Evolutionary conservation across 176 grass and related monocot species (phyloP).

Genomic region (Paspalum notatum): DNA sequence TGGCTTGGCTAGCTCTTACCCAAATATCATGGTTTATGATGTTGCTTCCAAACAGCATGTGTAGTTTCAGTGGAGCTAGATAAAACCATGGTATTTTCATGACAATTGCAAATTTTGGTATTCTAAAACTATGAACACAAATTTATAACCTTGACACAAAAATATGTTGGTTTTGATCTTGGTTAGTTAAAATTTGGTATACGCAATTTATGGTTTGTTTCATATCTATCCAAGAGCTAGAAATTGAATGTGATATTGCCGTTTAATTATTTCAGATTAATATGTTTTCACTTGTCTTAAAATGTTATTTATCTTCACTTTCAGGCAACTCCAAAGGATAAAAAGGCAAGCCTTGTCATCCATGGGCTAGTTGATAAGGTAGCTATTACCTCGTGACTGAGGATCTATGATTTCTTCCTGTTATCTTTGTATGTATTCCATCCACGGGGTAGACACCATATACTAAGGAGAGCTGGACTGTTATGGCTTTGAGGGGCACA

Average conservation of each 20-base stretch:
- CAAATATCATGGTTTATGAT: no score
- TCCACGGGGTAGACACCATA: not conserved
- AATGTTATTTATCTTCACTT: constrained; percentile 22
- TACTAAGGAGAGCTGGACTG: no score
- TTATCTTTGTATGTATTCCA: not conserved
- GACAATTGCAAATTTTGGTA: no score
- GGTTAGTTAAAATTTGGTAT: not conserved
- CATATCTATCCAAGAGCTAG: constrained; percentile 4
- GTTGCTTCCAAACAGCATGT: no score
- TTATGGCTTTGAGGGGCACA: not conserved
- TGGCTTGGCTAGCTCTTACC: no score
- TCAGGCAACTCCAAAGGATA: constrained; percentile 93
- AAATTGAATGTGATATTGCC: not conserved
- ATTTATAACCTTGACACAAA: not conserved
- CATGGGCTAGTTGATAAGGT: constrained; percentile 97
- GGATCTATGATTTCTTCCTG: constrained; percentile 32
- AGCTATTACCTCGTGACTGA: constrained; percentile 16
- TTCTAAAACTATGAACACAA: not conserved
- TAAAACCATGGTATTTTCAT: no score
- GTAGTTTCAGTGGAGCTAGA: no score
- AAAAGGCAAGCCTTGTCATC: constrained; percentile 95
- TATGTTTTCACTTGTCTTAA: not conserved
- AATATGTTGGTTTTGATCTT: not conserved
- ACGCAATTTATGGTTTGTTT: not conserved
- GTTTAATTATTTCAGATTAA: not conserved